phyloP scores from a whole-genome alignment of 768 basidiomycete species.

The Pleurotus ostreatus region DNA sequence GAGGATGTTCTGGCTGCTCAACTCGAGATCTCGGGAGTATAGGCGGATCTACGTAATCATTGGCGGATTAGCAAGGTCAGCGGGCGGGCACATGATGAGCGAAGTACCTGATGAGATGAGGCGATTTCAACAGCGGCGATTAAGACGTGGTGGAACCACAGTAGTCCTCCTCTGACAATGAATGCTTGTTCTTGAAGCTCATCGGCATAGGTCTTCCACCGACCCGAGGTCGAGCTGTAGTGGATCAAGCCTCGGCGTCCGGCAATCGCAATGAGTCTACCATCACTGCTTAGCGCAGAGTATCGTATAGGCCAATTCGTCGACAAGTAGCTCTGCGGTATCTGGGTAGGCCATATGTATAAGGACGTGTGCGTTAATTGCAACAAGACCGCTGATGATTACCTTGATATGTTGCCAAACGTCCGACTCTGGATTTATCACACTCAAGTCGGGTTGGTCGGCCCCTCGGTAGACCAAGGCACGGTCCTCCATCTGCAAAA shows the following conservation, averaged over 20 bases:
- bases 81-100: not conserved
- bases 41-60: constrained; percentile 65
- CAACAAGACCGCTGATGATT: constrained; percentile 3
- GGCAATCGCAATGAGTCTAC: constrained; percentile 87
- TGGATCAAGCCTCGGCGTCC: constrained; percentile 89
- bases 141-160: constrained; percentile 97
- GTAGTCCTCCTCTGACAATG: constrained; percentile 80
- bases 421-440: constrained; percentile 96
- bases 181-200: constrained; percentile 86
- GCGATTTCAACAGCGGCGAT: constrained; percentile 85
- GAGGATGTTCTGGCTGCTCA: constrained; percentile 78
- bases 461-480: constrained; percentile 92
- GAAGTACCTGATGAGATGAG: constrained; percentile 69
- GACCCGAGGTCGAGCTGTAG: constrained; percentile 89
- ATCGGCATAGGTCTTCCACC: constrained; percentile 89
- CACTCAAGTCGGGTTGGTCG: constrained; percentile 96
- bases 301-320: constrained; percentile 94
- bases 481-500: constrained; percentile 93
- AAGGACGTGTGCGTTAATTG: not conserved
- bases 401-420: constrained; percentile 98
- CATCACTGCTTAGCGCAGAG: constrained; percentile 87
- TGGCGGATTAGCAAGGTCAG: constrained; percentile 1
- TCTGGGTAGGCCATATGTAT: constrained; percentile 37
- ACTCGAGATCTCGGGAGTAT: constrained; percentile 89
- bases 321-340: constrained; percentile 84